Percentiles rank a stretch among this genome's conserved stretches.
phyloP scores from a whole-genome alignment of 129 eudicot species.

The Heracleum sosnowskyi region DNA sequence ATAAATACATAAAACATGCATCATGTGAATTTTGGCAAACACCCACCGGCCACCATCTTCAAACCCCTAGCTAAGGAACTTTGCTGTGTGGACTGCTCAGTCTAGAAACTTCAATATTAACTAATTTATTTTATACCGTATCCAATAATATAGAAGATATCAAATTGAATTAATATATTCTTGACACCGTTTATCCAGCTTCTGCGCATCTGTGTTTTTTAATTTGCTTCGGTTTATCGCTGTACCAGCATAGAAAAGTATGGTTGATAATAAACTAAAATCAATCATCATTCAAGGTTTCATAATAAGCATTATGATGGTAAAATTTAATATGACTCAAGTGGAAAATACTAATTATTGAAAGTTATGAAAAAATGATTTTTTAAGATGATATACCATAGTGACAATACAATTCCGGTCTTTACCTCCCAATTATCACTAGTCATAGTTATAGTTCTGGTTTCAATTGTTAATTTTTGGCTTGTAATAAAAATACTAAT shows the following conservation, averaged over 20 bases:
- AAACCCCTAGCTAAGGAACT: conserved; percentile 1
- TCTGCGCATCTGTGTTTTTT: background rate
- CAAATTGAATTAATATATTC: background rate
- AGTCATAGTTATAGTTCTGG: no score
- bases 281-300: background rate
- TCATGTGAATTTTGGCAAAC: conserved; percentile 10
- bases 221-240: background rate
- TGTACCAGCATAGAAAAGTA: background rate
- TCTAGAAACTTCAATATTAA: background rate
- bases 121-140: background rate
- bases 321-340: no score
- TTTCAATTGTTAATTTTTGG: no score
- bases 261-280: background rate
- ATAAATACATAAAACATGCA: conserved; percentile 10
- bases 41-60: background rate
- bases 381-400: no score
- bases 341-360: no score
- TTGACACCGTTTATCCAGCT: background rate
- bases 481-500: no score
- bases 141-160: background rate
- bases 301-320: no score
- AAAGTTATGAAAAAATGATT: no score
- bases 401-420: no score
- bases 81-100: background rate
- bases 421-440: no score